Evolutionary conservation across 148 eudicot genomes (phyloP), one percentile per base, ranked within the genome.

Genomic region (Spergularia marina): DNA sequence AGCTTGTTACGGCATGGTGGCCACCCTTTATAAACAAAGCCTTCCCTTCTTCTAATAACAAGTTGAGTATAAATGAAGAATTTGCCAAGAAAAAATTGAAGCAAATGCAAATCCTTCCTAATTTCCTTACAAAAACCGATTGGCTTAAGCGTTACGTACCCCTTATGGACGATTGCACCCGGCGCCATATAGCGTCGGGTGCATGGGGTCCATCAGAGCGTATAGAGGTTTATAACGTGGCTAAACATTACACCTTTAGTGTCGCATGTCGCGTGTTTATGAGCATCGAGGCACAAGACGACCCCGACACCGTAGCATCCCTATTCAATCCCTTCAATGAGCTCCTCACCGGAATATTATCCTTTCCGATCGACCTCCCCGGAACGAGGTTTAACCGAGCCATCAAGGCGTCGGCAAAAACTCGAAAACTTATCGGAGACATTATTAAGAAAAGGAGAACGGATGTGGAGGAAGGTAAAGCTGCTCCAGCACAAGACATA

Each of bases 1-100:
- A 77, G 44, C 58, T 78, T 15, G 87, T 84, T 0, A 76, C 64
- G 20, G 64, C 78, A 30, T 84, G 87, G 85, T 84, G 87, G 87
- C 87, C 87, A 15, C 74, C 40, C 11, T 60, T 82, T 2, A 78
- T 84, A 12, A 60, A 79, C 12, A 84, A 84, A 73, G 65, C 83
- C 60, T 79, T 84, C 65, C 87, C 85, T 18, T 64, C 76, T 6
- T 44, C 77, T 0, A 36, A 30, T 10, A 70, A 70, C 6, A 70
- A 70, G 6, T 53, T 70, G 60, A 70, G 73, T 53, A 70, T 70
- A 30, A 70, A 70, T 53, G 73, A 49, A 54, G 44, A 72, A 56
- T 52, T 64, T 12, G 65, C 82, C 10, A 74, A 59, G n/a, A 82
- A 84, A 39, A 84, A 80, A 53, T n/a, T 76, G 0, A 82, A n/a